Evolutionary conservation across 306 rosid genomes (phyloP).

Genomic region (Vachellia collinsii): DNA sequence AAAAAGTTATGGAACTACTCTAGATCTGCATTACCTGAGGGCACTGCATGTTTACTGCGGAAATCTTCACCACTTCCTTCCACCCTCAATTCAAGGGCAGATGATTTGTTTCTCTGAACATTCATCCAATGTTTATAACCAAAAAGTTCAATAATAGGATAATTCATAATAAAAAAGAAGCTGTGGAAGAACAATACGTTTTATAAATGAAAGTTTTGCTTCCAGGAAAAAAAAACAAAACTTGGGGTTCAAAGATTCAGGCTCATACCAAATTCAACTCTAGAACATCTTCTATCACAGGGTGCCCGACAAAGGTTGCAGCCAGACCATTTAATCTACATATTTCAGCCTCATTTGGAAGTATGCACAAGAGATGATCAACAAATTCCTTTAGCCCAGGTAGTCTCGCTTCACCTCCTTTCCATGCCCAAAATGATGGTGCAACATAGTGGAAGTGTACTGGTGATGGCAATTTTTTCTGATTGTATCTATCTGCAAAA

Average conservation of each 20-base stretch:
- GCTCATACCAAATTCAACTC: slow-evolving; percentile 61
- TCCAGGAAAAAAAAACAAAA: neutral
- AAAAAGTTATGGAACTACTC: slow-evolving; percentile 26
- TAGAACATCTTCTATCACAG: slow-evolving; percentile 72
- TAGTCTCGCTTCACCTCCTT: slow-evolving; percentile 91
- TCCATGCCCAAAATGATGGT: slow-evolving; percentile 99
- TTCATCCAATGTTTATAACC: slow-evolving; percentile 29
- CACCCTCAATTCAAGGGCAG: slow-evolving; percentile 53
- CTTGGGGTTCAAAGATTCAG: slow-evolving; percentile 6
- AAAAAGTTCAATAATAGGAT: neutral
- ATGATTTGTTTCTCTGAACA: slow-evolving; percentile 55
- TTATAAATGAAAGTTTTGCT: neutral
- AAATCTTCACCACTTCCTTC: slow-evolving; percentile 66
- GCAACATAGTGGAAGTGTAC: slow-evolving; percentile 88
- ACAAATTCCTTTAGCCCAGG: slow-evolving; percentile 74
- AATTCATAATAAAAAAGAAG: slow-evolving; percentile 13
- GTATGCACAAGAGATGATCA: slow-evolving; percentile 85
- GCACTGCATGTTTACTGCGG: slow-evolving; percentile 56
- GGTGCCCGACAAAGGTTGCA: slow-evolving; percentile 95
- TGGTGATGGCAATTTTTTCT: slow-evolving; percentile 49
- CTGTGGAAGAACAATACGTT: slow-evolving; percentile 1
- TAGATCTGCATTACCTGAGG: slow-evolving; percentile 54
- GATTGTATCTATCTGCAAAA: slow-evolving; percentile 79
- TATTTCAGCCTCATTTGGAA: slow-evolving; percentile 84
- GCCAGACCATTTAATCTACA: slow-evolving; percentile 77